Conservation (phyloP, 163 green algal genomes). For the Chlorella variabilis region DNA sequence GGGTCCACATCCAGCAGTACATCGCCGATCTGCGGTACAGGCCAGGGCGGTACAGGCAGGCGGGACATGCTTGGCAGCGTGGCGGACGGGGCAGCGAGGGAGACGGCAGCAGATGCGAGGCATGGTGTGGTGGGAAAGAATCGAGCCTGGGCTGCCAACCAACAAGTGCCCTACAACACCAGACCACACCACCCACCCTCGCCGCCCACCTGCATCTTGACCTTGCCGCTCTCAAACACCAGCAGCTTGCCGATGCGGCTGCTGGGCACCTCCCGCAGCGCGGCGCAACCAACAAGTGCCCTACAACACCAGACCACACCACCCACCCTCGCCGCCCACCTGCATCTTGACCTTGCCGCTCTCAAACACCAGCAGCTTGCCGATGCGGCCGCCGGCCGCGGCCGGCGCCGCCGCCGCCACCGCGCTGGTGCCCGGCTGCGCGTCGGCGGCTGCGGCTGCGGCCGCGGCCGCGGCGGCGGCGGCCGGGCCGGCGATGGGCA, state of each 20-base stretch:
- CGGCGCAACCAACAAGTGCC: not conserved
- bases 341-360: conserved; percentile 75
- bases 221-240: conserved; percentile 73
- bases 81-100: not conserved
- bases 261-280: conserved; percentile 49
- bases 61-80: not conserved
- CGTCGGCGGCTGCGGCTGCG: not conserved
- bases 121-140: no score
- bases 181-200: no score
- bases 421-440: not conserved
- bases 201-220: conserved; percentile 68
- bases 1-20: conserved; percentile 75
- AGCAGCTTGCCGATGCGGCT: conserved; percentile 79
- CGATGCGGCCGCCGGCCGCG: conserved; percentile 49
- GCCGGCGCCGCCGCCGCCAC: not conserved
- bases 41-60: not conserved
- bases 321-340: conserved; percentile 33
- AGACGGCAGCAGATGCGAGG: not conserved
- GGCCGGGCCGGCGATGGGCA: conserved; percentile 51
- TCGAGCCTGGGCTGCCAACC: no score
- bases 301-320: no score
- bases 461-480: no score
- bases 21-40: conserved; percentile 59
- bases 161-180: no score
- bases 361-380: conserved; percentile 82